Evolutionary conservation across 2,329 filamentous ascomycete species (phyloP), one percentile per base, ranked within the genome.

Genomic region (Clonostachys solani): DNA sequence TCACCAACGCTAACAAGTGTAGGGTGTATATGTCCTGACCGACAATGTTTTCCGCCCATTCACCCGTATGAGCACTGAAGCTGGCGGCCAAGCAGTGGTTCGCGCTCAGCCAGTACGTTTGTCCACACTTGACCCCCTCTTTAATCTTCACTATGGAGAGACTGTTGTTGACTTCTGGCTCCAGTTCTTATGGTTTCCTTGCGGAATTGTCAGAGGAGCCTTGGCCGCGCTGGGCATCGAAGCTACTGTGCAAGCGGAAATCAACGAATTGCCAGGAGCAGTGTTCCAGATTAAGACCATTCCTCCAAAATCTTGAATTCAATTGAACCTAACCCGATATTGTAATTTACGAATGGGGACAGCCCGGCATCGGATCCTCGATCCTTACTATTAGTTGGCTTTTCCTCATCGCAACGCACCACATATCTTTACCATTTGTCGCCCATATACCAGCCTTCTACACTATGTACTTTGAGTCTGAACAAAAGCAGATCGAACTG

Each of bases 251-350:
- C 89, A 95, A 57, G 94, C 91, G 5, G 94, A 96, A 69, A 88
- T 87, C 47, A 86, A 77, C 47, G 92, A 95, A 63, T 74, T 99
- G 47, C 94, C 94, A 1, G 81, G 81, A 6, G 94, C 92, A 35
- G 89, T 92, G 1, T 99, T 99, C 65, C 94, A 99, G 71, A 96
- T 99, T 65, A 95, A 95, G 72, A 94, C 89, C 37, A 73, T 86
- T 45, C 78, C 83, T 23, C 67, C 78, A 33, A 90, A 90, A 68
- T 68, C 80, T 60, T 87, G 73, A 59, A 50, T 52, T 49, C 34
- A 38, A n/a, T 38, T n/a, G 17, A 18, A 38, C 36, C 17, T 18
- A 38, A 38, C 15, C 23, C 23, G 23, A 23, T 29, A 29, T 29
- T 29, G 23, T 29, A 29, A 29, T 29, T 9, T 29, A 29, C 23